These are phyloP conservation scores for Cyberlindnera mississippiensis DNA, from an alignment of 805 yeast genomes.

Conservation along the genomic window DNA sequence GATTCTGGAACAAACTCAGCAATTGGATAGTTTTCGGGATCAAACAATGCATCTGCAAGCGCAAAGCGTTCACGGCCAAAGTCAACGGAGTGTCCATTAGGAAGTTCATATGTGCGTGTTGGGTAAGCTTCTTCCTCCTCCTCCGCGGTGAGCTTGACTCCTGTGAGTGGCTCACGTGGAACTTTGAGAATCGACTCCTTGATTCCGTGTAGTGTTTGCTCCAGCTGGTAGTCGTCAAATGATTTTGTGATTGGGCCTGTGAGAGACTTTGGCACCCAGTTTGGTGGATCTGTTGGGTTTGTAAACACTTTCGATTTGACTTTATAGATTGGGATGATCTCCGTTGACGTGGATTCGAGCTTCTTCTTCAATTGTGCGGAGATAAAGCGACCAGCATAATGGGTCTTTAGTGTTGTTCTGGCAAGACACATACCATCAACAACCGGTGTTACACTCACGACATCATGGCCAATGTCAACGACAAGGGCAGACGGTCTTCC, in stretches of 20 bases:
- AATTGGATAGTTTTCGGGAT: slow-evolving; percentile 46
- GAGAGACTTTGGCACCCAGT: slow-evolving; percentile 22
- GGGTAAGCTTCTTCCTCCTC: slow-evolving; percentile 28
- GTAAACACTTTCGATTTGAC: slow-evolving; percentile 42
- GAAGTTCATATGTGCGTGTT: slow-evolving; percentile 61
- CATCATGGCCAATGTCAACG: slow-evolving; percentile 82
- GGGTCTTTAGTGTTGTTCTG: slow-evolving; percentile 66
- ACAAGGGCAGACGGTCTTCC: slow-evolving; percentile 86
- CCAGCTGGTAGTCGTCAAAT: slow-evolving; percentile 52
- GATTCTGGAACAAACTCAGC: slow-evolving; percentile 39
- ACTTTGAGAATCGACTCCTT: slow-evolving; percentile 67
- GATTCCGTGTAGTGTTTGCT: slow-evolving; percentile 61
- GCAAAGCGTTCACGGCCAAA: slow-evolving; percentile 57
- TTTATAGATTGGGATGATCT: slow-evolving; percentile 44
- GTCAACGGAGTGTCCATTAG: slow-evolving; percentile 66
- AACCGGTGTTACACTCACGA: slow-evolving; percentile 73
- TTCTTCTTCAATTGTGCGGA: slow-evolving; percentile 47
- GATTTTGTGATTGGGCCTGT: slow-evolving; percentile 31
- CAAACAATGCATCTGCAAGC: slow-evolving; percentile 71
- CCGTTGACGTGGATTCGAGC: slow-evolving; percentile 33
- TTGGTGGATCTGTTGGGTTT: slow-evolving; percentile 32
- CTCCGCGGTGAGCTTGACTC: slow-evolving; percentile 9
- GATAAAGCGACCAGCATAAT: slow-evolving; percentile 67
- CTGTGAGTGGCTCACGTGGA: slow-evolving; percentile 36
- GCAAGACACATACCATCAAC: slow-evolving; percentile 76